A percentile compares a stretch with the other conserved stretches of the same genome.
phyloP scores from a whole-genome alignment of 805 yeast genomes.

The Saccharomycopsis sp. region DNA sequence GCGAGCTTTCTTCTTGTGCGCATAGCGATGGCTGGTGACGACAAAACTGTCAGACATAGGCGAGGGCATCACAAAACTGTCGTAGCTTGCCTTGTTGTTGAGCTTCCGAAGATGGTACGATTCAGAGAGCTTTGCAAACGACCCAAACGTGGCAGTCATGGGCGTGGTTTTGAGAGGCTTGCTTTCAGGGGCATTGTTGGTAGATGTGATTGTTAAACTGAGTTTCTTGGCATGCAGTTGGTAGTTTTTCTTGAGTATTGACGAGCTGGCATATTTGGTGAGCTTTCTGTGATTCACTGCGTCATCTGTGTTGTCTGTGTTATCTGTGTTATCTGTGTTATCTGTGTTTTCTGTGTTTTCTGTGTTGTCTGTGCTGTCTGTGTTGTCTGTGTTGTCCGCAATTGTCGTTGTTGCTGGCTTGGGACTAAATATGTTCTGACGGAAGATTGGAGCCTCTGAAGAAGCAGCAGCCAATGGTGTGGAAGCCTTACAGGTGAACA shows the following conservation, averaged over 20 bases:
- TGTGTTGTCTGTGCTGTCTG: too few relatives aligned
- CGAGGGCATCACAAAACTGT: not conserved
- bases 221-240: not conserved
- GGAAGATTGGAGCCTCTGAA: not conserved
- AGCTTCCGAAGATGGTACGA: not conserved
- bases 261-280: not conserved
- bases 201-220: not conserved
- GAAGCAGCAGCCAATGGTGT: not conserved
- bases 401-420: not conserved
- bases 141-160: not conserved
- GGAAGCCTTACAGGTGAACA: not conserved
- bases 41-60: not conserved
- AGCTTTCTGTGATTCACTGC: not conserved
- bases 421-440: not conserved
- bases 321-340: too few relatives aligned
- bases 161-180: not conserved
- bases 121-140: not conserved
- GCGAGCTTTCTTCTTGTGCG: not conserved
- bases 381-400: too few relatives aligned
- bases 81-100: not conserved
- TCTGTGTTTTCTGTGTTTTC: too few relatives aligned
- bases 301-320: too few relatives aligned
- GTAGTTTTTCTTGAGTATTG: not conserved
- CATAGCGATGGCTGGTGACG: not conserved
- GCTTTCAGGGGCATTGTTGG: not conserved